phyloP scores from a whole-genome alignment of 805 yeast genomes.

The Candida tibetensis region DNA sequence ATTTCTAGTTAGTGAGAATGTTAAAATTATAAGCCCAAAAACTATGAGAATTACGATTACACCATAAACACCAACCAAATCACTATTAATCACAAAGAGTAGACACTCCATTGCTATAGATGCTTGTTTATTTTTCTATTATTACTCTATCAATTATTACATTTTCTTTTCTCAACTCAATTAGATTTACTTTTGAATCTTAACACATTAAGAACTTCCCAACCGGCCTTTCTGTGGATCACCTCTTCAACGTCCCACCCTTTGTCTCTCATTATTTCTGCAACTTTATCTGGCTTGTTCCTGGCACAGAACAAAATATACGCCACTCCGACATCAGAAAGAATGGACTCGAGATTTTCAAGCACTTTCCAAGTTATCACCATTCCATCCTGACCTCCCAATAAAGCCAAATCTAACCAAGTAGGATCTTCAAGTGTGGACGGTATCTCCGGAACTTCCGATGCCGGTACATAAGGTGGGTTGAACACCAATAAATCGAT shows the following conservation, averaged over 20 bases:
- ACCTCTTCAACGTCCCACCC: slow-evolving; percentile 58
- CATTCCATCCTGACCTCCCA: slow-evolving; percentile 94
- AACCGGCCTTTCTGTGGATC: slow-evolving; percentile 79
- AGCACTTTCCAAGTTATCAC: slow-evolving; percentile 68
- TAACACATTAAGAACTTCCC: slow-evolving; percentile 86
- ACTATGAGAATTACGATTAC: too few relatives aligned
- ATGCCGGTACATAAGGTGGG: slow-evolving; percentile 97
- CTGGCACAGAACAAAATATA: slow-evolving; percentile 90
- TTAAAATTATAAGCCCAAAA: too few relatives aligned
- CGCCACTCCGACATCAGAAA: slow-evolving; percentile 69
- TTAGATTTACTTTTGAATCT: too few relatives aligned
- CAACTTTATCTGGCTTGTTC: slow-evolving; percentile 70
- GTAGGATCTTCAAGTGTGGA: slow-evolving; percentile 40
- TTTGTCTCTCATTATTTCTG: slow-evolving; percentile 39
- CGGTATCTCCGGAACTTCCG: slow-evolving; percentile 63
- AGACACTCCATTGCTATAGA: too few relatives aligned
- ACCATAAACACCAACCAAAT: too few relatives aligned
- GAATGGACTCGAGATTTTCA: slow-evolving; percentile 46
- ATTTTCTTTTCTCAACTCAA: too few relatives aligned
- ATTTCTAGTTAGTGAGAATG: too few relatives aligned
- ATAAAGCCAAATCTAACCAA: slow-evolving; percentile 88
- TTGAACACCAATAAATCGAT: slow-evolving; percentile 82
- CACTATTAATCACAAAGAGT: too few relatives aligned
- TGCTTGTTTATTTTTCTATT: too few relatives aligned
- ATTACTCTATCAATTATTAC: too few relatives aligned